Percentiles rank a stretch among this genome's conserved stretches.
These are phyloP conservation scores for Blastobotrys mokoenaii DNA, from an alignment of 805 yeast genomes.

Conservation along the genomic window DNA sequence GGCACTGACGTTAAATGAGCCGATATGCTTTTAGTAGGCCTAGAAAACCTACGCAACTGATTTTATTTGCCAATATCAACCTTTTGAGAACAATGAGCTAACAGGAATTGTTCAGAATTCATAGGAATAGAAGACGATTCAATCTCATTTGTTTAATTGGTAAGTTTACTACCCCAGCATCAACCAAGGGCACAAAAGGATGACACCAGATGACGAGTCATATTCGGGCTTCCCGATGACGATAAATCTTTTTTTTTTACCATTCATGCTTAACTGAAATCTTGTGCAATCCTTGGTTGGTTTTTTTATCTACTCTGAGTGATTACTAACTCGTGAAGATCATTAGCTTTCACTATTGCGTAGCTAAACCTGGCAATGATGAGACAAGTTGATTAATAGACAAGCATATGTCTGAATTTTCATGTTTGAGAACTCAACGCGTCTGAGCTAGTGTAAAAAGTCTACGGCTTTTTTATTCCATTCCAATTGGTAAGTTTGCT, in stretches of 20 bases:
- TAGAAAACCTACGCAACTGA: constrained; percentile 97
- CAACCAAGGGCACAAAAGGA: constrained; percentile 25
- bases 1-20: constrained; percentile 95
- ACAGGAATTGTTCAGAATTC: neutral
- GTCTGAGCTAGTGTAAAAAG: constrained; percentile 38
- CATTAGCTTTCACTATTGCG: neutral
- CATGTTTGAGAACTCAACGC: constrained; percentile 54
- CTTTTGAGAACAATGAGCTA: neutral
- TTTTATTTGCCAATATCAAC: constrained; percentile 21
- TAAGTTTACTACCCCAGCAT: constrained; percentile 3
- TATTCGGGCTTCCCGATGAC: constrained; percentile 93
- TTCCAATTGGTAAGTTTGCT: constrained; percentile 12
- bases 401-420: constrained; percentile 97
- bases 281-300: neutral
- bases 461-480: neutral
- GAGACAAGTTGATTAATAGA: constrained; percentile 57
- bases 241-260: constrained; percentile 65
- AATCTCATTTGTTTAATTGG: neutral
- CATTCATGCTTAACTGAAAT: constrained; percentile 93
- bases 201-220: constrained; percentile 96
- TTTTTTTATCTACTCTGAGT: no score
- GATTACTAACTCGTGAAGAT: no score
- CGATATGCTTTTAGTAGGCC: constrained; percentile 92
- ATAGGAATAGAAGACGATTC: neutral
- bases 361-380: constrained; percentile 46